Base-by-base conservation (phyloP, 208 protist species). In the Angomonas deanei region DNA sequence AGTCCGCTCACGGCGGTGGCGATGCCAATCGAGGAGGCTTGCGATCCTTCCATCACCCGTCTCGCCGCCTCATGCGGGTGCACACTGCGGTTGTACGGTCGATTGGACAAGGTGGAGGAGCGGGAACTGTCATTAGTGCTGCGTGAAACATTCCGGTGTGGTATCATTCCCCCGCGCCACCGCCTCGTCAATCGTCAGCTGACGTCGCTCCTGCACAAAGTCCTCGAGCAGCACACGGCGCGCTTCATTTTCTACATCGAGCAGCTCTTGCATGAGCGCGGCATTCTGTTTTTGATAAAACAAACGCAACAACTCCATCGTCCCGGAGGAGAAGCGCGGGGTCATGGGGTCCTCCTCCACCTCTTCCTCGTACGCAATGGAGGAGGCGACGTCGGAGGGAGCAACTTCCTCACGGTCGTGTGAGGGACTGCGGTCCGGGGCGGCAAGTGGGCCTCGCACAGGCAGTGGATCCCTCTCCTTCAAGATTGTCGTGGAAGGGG, bases 1-100 rank as follows among this genome's bases (percentile, higher is more conserved):
- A 66, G 48, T 17, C 26, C 58, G 53, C 52, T 61, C 34, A 68
- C 36, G 13, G 21, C 5, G 17, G 21, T 33, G 24, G 47, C 64
- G 30, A 62, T 26, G n/a, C 21, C 31, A 1, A 30, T 26, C 11
- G 47, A 53, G 4, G 15, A 31, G 19, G 27, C 33, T 3, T 54
- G 52, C 13, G 33, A 39, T 19, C 34, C 27, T 21, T 54, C 61
- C 31, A 66, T 56, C 26, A 36, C 31, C 0, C 11, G 6, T 24
- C 24, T 42, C 61, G 48, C 36, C 28, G 34, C 42, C 3, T 62
- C 19, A 19, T 61, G 52, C 21, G 28, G 49, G 21, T 55, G 49
- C 24, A 55, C 27, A 19, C 24, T 13, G 21, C 27, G 19, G 31
- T 58, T 31, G 15, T 24, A 24, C 10, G 11, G 27, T 33, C n/a